A percentile compares a stretch with the other conserved stretches of the same genome.
These are phyloP conservation scores for Racocetra persica DNA, from an alignment of 371 early-diverging fungal species.

Conservation along the genomic window DNA sequence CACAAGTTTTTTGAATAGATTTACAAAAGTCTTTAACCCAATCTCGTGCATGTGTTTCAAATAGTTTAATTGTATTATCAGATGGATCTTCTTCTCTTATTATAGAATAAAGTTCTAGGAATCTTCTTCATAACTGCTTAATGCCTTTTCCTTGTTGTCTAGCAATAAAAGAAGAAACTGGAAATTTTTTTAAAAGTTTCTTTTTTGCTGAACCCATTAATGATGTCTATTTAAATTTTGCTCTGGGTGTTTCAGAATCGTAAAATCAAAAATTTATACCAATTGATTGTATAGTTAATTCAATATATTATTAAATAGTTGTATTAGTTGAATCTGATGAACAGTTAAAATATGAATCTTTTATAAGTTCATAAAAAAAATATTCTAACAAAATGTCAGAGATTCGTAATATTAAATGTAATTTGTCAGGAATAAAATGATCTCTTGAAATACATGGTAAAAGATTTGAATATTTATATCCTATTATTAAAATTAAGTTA, in stretches of 20 bases:
- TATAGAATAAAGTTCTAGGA: background rate
- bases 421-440: background rate
- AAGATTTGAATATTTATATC: background rate
- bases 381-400: background rate
- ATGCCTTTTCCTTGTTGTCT: background rate
- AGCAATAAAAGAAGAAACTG: background rate
- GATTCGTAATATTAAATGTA: constrained; percentile 23
- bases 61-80: background rate
- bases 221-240: background rate
- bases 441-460: background rate
- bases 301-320: no score
- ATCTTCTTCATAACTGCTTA: background rate
- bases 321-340: background rate
- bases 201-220: background rate
- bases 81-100: background rate
- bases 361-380: constrained; percentile 11
- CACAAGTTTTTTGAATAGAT: background rate
- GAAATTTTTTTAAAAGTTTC: constrained; percentile 16
- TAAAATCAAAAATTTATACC: background rate
- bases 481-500: background rate
- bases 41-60: background rate
- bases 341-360: background rate
- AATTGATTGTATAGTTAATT: no score
- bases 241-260: background rate
- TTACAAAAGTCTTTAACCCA: background rate